Percentiles rank a stretch among this genome's conserved stretches.
These are phyloP conservation scores for Dendrobium huoshanense DNA, from an alignment of 106 monocot genomes.

Conservation along the genomic window DNA sequence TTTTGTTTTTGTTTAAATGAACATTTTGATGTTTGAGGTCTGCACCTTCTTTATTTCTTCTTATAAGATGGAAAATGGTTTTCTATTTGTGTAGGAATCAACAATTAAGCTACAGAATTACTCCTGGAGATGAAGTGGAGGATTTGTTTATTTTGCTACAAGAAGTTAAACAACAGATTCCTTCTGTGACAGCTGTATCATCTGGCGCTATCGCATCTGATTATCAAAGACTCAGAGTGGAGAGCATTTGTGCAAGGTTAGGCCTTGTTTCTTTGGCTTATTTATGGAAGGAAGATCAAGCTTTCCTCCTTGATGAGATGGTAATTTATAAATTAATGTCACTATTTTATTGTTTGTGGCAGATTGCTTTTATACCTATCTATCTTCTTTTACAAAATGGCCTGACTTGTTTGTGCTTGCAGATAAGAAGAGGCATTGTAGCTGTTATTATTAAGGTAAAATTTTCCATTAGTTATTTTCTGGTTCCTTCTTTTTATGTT, in stretches of 20 bases:
- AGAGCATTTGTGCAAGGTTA: conserved; percentile 93
- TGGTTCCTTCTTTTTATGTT: not conserved
- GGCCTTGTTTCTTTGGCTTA: conserved; percentile 94
- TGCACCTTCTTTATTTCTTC: not conserved
- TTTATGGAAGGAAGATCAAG: conserved; percentile 96
- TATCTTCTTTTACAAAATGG: conserved; percentile 2
- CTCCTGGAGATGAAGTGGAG: conserved; percentile 90
- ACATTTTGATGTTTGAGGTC: not conserved
- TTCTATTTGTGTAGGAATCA: conserved; percentile 49
- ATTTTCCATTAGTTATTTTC: not conserved
- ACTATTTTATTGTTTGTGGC: not conserved
- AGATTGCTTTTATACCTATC: not conserved
- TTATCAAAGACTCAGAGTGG: conserved; percentile 93
- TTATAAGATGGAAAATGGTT: not conserved
- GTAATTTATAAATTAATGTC: conserved; percentile 33
- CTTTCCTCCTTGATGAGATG: conserved; percentile 84
- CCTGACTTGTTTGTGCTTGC: conserved; percentile 17
- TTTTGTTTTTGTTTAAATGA: not conserved
- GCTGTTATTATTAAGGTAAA: conserved; percentile 88
- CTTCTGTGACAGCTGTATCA: conserved; percentile 76
- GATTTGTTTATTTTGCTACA: conserved; percentile 82
- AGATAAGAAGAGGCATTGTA: conserved; percentile 71
- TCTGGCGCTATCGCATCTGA: conserved; percentile 99
- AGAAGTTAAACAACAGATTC: conserved; percentile 70
- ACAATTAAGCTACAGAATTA: conserved; percentile 56